Percentiles rank a stretch among this genome's conserved stretches.
These are phyloP conservation scores for Mycena sanguinolenta DNA, from an alignment of 768 basidiomycete genomes.

Conservation along the genomic window DNA sequence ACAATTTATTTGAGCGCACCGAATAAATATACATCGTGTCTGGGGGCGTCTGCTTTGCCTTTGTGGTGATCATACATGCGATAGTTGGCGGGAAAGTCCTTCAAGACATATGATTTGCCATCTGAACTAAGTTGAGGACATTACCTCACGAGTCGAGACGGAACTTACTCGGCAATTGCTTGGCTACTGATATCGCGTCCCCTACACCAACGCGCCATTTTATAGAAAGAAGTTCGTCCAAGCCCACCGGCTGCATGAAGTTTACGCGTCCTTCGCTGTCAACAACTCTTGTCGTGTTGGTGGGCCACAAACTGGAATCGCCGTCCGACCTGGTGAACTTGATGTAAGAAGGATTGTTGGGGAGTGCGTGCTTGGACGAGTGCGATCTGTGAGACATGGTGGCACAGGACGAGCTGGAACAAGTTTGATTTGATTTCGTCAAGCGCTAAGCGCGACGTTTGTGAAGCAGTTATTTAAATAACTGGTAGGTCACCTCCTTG, in stretches of 20 bases:
- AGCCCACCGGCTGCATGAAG: conserved; percentile 69
- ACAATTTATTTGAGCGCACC: conserved; percentile 57
- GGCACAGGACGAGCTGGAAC: too few species aligned
- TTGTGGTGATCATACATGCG: conserved; percentile 83
- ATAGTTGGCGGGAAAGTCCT: conserved; percentile 77
- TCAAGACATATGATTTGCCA: conserved; percentile 73
- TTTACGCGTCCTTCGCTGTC: conserved; percentile 78
- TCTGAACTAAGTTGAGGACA: conserved; percentile 47
- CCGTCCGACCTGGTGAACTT: conserved; percentile 78
- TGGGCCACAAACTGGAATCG: conserved; percentile 65
- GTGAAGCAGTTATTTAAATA: too few species aligned
- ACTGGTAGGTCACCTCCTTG: too few species aligned
- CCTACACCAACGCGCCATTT: conserved; percentile 70
- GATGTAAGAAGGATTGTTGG: conserved; percentile 66
- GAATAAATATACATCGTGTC: conserved; percentile 85
- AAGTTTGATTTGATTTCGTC: too few species aligned
- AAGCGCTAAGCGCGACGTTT: too few species aligned
- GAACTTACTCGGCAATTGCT: conserved; percentile 66
- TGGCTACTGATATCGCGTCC: conserved; percentile 54
- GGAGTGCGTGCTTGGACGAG: conserved; percentile 53
- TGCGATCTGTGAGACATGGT: conserved; percentile 30
- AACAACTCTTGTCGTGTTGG: conserved; percentile 64
- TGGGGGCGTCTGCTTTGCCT: conserved; percentile 63
- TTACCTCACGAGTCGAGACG: neutral
- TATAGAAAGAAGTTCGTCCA: conserved; percentile 64